Conservation (phyloP, 169 alveolate genomes). For the Cystoisospora suis region DNA sequence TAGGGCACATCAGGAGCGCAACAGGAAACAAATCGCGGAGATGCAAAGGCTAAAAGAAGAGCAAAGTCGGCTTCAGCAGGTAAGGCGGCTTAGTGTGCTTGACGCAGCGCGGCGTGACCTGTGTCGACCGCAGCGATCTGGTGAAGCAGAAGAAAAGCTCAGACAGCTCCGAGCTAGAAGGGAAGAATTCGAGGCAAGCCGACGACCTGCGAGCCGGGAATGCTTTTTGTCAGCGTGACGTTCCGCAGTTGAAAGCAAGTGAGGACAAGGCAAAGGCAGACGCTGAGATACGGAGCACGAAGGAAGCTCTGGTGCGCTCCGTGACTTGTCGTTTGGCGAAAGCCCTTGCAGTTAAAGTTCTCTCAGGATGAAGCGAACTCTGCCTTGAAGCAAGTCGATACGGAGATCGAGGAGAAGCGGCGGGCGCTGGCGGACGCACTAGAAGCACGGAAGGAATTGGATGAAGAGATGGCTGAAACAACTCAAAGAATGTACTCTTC, state of each 20-base stretch:
- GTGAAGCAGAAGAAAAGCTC: background rate
- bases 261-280: background rate
- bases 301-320: background rate
- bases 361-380: background rate
- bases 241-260: background rate
- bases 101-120: background rate
- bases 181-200: constrained; percentile 4
- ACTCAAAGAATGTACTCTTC: constrained; percentile 19
- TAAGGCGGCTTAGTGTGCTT: background rate
- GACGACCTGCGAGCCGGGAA: background rate
- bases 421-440: background rate
- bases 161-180: background rate
- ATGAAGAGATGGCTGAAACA: constrained; percentile 18
- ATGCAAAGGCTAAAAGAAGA: constrained; percentile 1
- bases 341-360: background rate
- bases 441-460: background rate
- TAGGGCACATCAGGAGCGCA: background rate
- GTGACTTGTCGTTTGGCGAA: background rate
- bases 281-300: background rate
- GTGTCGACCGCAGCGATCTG: too few species aligned
- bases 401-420: background rate
- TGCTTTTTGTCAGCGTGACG: background rate
- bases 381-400: background rate
- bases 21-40: background rate
- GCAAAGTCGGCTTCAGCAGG: background rate